phyloP scores from a whole-genome alignment of 1,284 basidiomycete species.

The Fomitiporia mediterranea region DNA sequence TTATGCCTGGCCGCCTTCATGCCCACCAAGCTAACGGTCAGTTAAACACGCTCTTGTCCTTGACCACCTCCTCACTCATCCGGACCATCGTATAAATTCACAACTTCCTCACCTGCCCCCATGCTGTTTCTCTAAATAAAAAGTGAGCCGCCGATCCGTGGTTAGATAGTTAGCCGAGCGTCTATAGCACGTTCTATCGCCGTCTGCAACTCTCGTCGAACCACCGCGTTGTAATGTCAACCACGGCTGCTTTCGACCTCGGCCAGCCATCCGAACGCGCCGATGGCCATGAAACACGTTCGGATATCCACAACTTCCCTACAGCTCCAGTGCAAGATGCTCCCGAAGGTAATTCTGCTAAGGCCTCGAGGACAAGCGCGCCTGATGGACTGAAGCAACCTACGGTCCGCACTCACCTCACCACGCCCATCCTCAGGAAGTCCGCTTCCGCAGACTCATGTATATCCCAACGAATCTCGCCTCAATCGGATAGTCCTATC shows the following conservation, averaged over 20 bases:
- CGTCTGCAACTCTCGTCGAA: not conserved
- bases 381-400: slow-evolving; percentile 1
- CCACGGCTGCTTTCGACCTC: slow-evolving; percentile 4
- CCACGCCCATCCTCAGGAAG: slow-evolving; percentile 50
- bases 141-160: too few relatives aligned
- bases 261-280: not conserved
- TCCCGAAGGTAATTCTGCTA: not conserved
- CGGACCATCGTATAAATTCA: too few relatives aligned
- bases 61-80: not conserved
- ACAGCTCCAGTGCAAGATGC: not conserved
- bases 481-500: slow-evolving; percentile 30
- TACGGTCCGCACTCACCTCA: slow-evolving; percentile 2
- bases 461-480: slow-evolving; percentile 40
- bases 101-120: too few relatives aligned
- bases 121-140: too few relatives aligned
- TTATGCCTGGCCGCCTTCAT: not conserved
- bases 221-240: not conserved
- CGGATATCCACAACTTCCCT: not conserved
- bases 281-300: not conserved
- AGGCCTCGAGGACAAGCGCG: slow-evolving; percentile 4
- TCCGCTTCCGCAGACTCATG: slow-evolving; percentile 75
- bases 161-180: too few relatives aligned
- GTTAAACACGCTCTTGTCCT: not conserved
- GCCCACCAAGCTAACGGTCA: not conserved
- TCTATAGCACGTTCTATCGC: not conserved